Base-by-base conservation (phyloP, 73 alveolate genomes). In the Breviolum minutum region DNA sequence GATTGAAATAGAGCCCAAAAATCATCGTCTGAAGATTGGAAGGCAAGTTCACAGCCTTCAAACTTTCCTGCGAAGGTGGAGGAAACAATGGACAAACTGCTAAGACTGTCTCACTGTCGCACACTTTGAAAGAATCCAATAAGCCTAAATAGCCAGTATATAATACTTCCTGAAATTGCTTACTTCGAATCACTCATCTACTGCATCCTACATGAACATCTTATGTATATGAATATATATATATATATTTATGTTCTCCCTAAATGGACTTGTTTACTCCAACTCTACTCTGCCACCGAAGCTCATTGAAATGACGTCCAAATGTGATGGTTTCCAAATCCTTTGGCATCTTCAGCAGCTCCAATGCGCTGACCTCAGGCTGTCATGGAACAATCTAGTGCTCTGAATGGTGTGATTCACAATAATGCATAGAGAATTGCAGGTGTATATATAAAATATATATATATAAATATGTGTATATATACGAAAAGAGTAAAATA, bases 1-100 rank as follows among this genome's bases (percentile, higher is more conserved):
- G 86, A 77, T 77, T 77, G 86, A 77, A 77, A 63, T 77, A 77
- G 63, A 29, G 86, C 14, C 82, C 82, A 73, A 73, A 73, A 9
- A 40, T 73, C 48, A 73, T 10, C 13, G 9, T 73, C 54, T 77
- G 62, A 11, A 77, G 86, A 29, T 77, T 77, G 63, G 86, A 27
- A 11, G 86, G 86, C 8, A 77, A 77, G 5, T 8, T 77, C 63
- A 77, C 63, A 8, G 86, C 86, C 86, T 77, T 77, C 86, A 77
- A n/a, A 77, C 86, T 77, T 29, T 77, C 86, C 86, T 77, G 30
- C 19, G n/a, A 40, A 40, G 54, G 54, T 40, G 54, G 54, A 40
- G 54, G 54, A 40, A 40, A 40, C 54, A 40, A 40, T 40, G 54
- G 54, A 40, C 54, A 40, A 40, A 40, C 54, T 3, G 54, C n/a